A percentile compares a stretch with the other conserved stretches of the same genome.
Evolutionary conservation across 805 yeast genomes (phyloP).

Genomic region (Saturnispora halmiae): DNA sequence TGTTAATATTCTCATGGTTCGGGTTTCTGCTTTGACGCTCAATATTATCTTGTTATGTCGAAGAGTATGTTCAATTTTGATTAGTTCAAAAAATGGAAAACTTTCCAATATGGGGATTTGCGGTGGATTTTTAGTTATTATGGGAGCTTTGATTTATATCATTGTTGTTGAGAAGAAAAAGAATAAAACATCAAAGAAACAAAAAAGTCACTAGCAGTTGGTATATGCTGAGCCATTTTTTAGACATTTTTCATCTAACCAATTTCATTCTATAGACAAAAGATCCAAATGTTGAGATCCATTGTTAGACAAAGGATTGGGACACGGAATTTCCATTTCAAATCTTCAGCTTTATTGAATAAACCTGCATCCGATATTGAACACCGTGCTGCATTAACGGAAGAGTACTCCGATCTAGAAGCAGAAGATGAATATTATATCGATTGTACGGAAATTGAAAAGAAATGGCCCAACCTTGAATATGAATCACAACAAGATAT

Average conservation of each 20-base stretch:
- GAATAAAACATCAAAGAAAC: background rate
- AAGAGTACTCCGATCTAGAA: conserved; percentile 4
- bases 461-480: conserved; percentile 28
- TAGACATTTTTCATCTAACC: no score
- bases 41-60: conserved; percentile 52
- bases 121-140: conserved; percentile 46
- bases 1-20: conserved; percentile 52
- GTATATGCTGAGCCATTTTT: background rate
- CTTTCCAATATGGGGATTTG: conserved; percentile 26
- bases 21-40: conserved; percentile 53
- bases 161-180: background rate
- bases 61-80: conserved; percentile 48
- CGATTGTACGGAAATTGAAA: conserved; percentile 26
- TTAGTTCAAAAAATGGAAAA: no score
- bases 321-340: background rate
- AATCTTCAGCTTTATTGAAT: no score
- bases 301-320: background rate
- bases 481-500: conserved; percentile 30
- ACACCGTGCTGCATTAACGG: conserved; percentile 3
- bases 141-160: conserved; percentile 44
- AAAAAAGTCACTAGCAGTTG: background rate
- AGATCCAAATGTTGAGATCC: background rate
- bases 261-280: no score
- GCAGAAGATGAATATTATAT: conserved; percentile 20
- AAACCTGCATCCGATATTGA: background rate